Evolutionary conservation across 1,139 yeast genomes (phyloP), one percentile per base, ranked within the genome.

Genomic region (Dujonia santamariae): DNA sequence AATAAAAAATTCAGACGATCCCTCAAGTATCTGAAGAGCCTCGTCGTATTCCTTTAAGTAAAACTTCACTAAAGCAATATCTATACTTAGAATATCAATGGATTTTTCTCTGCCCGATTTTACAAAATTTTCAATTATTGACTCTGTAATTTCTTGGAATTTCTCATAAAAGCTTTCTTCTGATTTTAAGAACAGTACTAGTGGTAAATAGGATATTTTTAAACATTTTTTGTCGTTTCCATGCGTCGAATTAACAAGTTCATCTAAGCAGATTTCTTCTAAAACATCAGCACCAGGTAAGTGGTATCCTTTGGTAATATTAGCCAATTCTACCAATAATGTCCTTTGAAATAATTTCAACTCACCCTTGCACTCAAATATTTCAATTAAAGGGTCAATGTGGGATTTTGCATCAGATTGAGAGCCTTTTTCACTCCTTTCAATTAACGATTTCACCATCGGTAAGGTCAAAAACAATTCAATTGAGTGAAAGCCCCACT

Each of bases 81-180:
- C 97, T n/a, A 86, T 76, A 3, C 92, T 80, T 19, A 92, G 61
- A 6, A 83, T 67, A 48, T 85, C 92, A 7, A 85, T 78, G 0
- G 88, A 71, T 43, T 90, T 71, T 8, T 78, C 72, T 41, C 83
- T 59, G 12, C 61, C 66, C 23, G 80, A 68, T 11, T 51, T 47
- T 5, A 70, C 64, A 47, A 74, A 77, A 37, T 74, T 72, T 21
- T 61, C 58, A 21, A 75, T 67, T 1, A 75, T 52, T 34, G 46
- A 52, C 26, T 64, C 68, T 0, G 83, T 78, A 4, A 72, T 44
- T 3, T 49, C 41, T 39, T 71, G 63, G 41, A 61, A 63, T 9
- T 42, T 37, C 5, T 40, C 42, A 30, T 47, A 48, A 39, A 46
- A 65, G 2, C 45, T 16, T 0, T 43, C 42, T 37, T 59, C 47